A percentile compares a stretch with the other conserved stretches of the same genome.
phyloP scores from a whole-genome alignment of 345 rosid species.

The Salix udensis region DNA sequence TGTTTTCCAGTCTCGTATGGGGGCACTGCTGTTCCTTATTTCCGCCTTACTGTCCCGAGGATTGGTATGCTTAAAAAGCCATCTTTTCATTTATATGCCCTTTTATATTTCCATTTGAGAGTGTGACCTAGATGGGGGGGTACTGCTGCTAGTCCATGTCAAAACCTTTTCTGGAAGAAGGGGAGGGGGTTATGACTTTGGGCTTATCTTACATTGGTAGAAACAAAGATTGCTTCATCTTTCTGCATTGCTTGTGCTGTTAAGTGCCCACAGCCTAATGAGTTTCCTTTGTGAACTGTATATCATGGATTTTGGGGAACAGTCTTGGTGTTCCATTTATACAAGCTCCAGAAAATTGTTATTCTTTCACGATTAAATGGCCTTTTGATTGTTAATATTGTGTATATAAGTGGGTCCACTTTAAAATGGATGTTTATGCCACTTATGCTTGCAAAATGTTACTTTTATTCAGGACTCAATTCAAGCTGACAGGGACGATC shows the following conservation, averaged over 20 bases:
- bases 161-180: background rate
- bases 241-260: background rate
- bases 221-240: background rate
- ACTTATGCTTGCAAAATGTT: conserved; percentile 4
- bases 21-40: conserved; percentile 86
- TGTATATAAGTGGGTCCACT: background rate
- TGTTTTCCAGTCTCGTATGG: conserved; percentile 86
- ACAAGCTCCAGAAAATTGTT: no score
- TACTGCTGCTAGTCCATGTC: background rate
- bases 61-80: conserved; percentile 58
- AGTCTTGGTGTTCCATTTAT: no score
- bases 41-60: conserved; percentile 94
- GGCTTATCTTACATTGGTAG: background rate
- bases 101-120: background rate
- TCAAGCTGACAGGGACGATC: conserved; percentile 97
- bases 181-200: background rate
- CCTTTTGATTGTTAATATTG: background rate
- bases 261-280: background rate
- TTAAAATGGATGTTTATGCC: background rate
- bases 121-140: background rate
- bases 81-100: background rate
- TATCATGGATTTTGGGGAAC: no score
- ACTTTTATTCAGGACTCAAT: conserved; percentile 51
- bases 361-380: no score
- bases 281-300: no score